Evolutionary conservation across 306 rosid genomes (phyloP).

Genomic region (Herpetospermum pedunculosum): DNA sequence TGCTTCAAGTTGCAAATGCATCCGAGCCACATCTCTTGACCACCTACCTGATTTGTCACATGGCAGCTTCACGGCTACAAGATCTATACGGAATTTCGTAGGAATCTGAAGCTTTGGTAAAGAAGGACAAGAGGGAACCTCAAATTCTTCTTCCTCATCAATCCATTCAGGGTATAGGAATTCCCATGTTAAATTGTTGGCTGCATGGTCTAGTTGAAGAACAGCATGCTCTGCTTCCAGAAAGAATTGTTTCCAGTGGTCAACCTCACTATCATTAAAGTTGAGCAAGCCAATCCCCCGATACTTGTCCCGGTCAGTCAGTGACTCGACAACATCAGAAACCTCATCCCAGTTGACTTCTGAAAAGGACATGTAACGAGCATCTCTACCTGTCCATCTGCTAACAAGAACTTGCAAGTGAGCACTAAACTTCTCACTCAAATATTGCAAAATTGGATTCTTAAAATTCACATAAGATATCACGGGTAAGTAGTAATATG

Average conservation of each 20-base stretch:
- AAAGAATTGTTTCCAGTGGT: conserved; percentile 53
- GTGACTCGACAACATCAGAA: conserved; percentile 28
- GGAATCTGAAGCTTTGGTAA: conserved; percentile 54
- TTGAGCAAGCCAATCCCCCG: conserved; percentile 75
- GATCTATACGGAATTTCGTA: conserved; percentile 60
- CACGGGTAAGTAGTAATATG: neutral
- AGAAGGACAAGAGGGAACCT: conserved; percentile 72
- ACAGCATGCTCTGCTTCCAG: conserved; percentile 55
- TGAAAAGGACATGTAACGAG: conserved; percentile 37
- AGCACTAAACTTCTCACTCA: neutral
- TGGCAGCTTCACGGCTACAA: conserved; percentile 77
- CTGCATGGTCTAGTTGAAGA: conserved; percentile 36
- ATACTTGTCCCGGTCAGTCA: conserved; percentile 38
- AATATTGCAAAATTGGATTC: neutral
- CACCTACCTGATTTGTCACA: conserved; percentile 59
- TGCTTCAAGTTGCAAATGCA: conserved; percentile 85
- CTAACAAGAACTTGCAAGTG: conserved; percentile 31
- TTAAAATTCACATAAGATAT: neutral
- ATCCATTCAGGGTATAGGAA: conserved; percentile 84
- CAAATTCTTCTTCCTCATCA: conserved; percentile 83
- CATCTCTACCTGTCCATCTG: conserved; percentile 30
- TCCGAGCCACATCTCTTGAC: conserved; percentile 81
- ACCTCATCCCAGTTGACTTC: conserved; percentile 64
- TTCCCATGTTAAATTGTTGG: conserved; percentile 58
- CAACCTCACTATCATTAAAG: conserved; percentile 59